Base-by-base conservation (phyloP, 2,329 filamentous ascomycete genomes). In the Aspergillus cejpii region DNA sequence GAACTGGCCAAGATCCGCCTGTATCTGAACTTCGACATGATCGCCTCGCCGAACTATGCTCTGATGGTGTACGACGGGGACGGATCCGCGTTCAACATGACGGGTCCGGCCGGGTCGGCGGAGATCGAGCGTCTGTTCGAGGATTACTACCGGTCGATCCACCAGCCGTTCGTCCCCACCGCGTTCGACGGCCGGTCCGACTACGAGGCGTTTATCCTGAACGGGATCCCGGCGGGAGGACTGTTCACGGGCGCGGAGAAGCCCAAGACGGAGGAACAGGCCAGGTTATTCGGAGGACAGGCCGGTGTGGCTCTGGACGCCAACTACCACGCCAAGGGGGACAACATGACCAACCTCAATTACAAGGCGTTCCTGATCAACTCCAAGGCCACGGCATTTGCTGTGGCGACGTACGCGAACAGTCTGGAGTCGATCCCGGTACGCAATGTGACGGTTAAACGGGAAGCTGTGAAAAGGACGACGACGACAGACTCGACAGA, bases 141-240 rank as follows among this genome's bases (percentile, higher is more conserved):
- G 15, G 71, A 81, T 39, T 88, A 78, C 74, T 89, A 84, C 68
- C 65, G 74, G 48, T 65, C 71, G 1, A 73, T 81, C 17, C 81
- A 74, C 1, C 72, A 81, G 45, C 81, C 81, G 64, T 83, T 81
- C 61, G 84, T 80, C 0, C 79, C 84, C 46, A 85, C 85, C 21
- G 77, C 80, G 2, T 91, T 92, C 53, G 83, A 88, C 55, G 86
- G 86, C 5, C 81, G 86, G 47, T 87, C 82, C 51, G 87, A 92
- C 65, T 91, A 91, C 56, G 84, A 82, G 40, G 83, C 80, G 1
- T 90, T 91, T 70, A 83, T 89, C 57, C 74, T 79, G 27, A 75
- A 78, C 44, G 83, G 83, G 2, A 87, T 90, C 33, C 83, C 86
- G 0, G 79, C 79, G 1, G 85, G 86, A 19, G 86, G 86, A 23